Evolutionary conservation across 805 yeast genomes (phyloP).

Genomic region (Metschnikowia lunata): DNA sequence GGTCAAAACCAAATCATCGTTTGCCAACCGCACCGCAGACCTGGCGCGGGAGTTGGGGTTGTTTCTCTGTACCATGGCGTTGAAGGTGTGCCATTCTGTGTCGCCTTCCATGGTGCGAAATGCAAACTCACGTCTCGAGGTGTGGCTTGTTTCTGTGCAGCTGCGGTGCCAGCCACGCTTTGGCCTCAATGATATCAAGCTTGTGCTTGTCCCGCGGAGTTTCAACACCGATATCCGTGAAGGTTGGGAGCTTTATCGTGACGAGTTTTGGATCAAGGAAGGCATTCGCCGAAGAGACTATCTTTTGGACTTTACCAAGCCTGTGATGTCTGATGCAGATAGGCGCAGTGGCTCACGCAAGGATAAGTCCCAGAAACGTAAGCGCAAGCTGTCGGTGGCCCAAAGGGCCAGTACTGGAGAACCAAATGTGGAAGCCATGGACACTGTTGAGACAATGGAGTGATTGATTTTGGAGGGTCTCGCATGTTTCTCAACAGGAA

Average conservation of each 20-base stretch:
- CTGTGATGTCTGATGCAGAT: background rate
- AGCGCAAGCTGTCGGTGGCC: conserved; percentile 11
- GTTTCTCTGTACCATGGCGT: conserved; percentile 25
- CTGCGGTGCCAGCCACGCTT: conserved; percentile 53
- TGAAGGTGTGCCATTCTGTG: conserved; percentile 30
- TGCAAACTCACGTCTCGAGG: conserved; percentile 31
- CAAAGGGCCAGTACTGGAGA: background rate
- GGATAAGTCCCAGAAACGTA: conserved; percentile 39
- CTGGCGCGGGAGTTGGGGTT: conserved; percentile 34
- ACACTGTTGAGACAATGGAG: background rate
- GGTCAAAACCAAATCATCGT: conserved; percentile 52
- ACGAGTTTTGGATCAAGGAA: conserved; percentile 90
- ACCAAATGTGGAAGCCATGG: background rate
- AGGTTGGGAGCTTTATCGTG: conserved; percentile 91
- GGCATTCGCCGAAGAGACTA: conserved; percentile 54
- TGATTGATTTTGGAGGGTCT: no score
- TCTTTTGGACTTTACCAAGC: conserved; percentile 27
- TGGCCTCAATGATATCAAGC: conserved; percentile 73
- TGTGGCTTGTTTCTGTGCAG: conserved; percentile 36
- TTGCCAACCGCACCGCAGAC: conserved; percentile 32
- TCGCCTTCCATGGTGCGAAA: conserved; percentile 31
- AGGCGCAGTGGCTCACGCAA: conserved; percentile 20
- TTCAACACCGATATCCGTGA: conserved; percentile 82
- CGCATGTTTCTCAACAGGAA: no score
- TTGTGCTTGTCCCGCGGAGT: conserved; percentile 74